phyloP scores from a whole-genome alignment of 148 eudicot genomes.

The Agrostemma githago region DNA sequence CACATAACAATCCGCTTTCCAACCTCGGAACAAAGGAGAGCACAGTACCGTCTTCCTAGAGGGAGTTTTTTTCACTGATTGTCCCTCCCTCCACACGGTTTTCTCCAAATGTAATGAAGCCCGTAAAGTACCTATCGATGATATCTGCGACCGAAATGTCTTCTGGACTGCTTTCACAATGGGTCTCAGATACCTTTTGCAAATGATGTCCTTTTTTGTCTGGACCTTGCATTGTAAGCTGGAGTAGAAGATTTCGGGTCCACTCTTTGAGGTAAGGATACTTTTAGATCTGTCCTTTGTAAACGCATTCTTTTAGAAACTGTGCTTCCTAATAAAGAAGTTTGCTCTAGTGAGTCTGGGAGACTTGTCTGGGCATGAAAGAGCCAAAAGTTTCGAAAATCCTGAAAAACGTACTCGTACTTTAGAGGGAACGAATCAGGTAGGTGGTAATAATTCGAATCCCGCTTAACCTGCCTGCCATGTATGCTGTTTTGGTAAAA shows the following conservation, averaged over 20 bases:
- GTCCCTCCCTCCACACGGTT: constrained; percentile 9
- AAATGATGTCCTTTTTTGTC: constrained; percentile 3
- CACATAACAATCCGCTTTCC: constrained; percentile 54
- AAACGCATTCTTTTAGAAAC: constrained; percentile 13
- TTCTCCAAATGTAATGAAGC: constrained; percentile 24
- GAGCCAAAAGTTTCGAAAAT: constrained; percentile 35
- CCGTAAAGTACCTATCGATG: constrained; percentile 53
- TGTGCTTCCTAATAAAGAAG: constrained; percentile 1
- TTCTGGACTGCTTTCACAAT: constrained; percentile 38
- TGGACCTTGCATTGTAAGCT: no score
- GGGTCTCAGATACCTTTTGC: constrained; percentile 26
- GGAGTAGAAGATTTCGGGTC: no score
- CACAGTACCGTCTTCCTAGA: constrained; percentile 5
- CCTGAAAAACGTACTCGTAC: constrained; percentile 41
- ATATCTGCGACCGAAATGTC: constrained; percentile 49
- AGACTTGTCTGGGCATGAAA: constrained; percentile 34
- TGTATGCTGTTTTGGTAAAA: no score
- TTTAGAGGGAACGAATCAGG: constrained; percentile 51
- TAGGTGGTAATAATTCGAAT: constrained; percentile 44
- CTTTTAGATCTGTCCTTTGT: constrained; percentile 3
- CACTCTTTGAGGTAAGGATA: constrained; percentile 1
- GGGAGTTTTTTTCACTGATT: neutral
- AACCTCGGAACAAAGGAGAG: constrained; percentile 30
- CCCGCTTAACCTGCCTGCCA: constrained; percentile 54
- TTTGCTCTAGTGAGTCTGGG: neutral